Evolutionary conservation across 164 flowering plant genomes (phyloP).

Genomic region (Paratinospora sagittata): DNA sequence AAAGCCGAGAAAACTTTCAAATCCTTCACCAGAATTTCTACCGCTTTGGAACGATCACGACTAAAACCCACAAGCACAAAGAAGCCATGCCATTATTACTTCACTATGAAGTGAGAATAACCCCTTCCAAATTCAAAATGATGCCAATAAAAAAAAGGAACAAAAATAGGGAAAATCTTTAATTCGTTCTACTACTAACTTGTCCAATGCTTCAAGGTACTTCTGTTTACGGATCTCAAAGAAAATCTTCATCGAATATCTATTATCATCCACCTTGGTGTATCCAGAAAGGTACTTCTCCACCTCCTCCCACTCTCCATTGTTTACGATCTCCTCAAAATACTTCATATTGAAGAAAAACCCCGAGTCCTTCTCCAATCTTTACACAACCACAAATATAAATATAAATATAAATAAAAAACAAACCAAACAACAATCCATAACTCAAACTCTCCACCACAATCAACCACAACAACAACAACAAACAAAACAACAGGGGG

Average conservation of each 20-base stretch:
- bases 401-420: background rate
- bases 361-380: constrained; percentile 82
- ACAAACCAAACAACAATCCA: background rate
- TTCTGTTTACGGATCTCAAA: constrained; percentile 76
- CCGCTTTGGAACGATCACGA: constrained; percentile 72
- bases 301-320: constrained; percentile 83
- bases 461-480: background rate
- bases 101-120: background rate
- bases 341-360: constrained; percentile 72
- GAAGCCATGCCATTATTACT: background rate
- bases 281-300: constrained; percentile 73
- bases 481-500: background rate
- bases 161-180: background rate
- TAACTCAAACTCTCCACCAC: background rate
- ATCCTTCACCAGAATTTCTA: constrained; percentile 76
- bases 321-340: constrained; percentile 63
- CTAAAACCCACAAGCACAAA: constrained; percentile 24
- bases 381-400: constrained; percentile 16
- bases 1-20: constrained; percentile 77
- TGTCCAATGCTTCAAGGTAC: constrained; percentile 71
- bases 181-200: constrained; percentile 28
- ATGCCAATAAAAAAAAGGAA: background rate
- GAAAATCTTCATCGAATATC: constrained; percentile 75
- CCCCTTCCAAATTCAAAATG: background rate
- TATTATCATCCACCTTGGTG: constrained; percentile 64